Evolutionary conservation across 169 alveolate species (phyloP), one percentile per base, ranked within the genome.

Genomic region (Plasmodium vivax): DNA sequence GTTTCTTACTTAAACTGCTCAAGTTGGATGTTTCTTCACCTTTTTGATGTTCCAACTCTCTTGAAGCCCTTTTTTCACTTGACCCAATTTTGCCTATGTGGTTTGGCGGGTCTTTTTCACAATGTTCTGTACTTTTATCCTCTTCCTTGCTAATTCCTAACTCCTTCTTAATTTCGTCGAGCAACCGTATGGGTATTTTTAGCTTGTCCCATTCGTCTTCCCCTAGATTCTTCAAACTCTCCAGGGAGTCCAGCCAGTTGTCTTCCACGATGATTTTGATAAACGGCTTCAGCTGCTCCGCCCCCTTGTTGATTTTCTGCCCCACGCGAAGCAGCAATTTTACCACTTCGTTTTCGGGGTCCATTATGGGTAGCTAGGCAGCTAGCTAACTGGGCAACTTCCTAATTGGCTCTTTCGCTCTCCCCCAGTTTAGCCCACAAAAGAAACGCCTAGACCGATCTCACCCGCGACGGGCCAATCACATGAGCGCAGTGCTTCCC

Each of bases 171-270:
- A 85, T 85, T 56, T 85, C 93, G 19, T 85, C 87, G 16, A 85
- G 19, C 27, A 85, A 32, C 16, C 93, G 85, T 43, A 85, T 47
- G 12, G 93, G 93, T 34, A 85, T 51, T 34, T 75, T 74, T 38
- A 85, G 80, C 32, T 54, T 85, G 54, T 73, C n/a, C 93, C 93
- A 85, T 85, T 85, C 93, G 56, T 85, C 81, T 51, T 85, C 93
- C 77, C 71, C 51, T 30, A 85, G 19, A 32, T 45, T 85, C 62
- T 77, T 74, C 82, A 85, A 85, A 56, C 83, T 85, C 2, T 85
- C 93, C 71, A 85, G n/a, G 4, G 93, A 85, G 30, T 85, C 93
- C 3, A 85, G 58, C 93, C 93, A 85, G 3, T 85, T 85, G 6
- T 85, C 93, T 23, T 85, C 93, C 27, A 85, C 93, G 1, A 85